These are phyloP conservation scores for Yamadazyma sp. DNA, from an alignment of 805 yeast genomes.

Conservation along the genomic window DNA sequence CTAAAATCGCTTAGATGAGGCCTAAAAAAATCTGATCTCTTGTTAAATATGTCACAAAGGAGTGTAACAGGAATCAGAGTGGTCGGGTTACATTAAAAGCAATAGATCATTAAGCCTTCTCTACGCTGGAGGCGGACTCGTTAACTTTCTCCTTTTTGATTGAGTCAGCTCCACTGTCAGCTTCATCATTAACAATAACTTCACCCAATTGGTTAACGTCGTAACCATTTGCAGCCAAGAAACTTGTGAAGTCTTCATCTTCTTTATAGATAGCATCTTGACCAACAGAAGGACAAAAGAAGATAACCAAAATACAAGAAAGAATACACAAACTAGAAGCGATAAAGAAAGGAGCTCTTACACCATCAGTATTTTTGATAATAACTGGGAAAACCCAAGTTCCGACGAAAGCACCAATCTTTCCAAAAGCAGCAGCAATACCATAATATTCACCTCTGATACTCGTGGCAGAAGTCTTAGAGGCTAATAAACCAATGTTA, in stretches of 20 bases:
- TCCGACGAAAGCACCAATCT: slow-evolving; percentile 90
- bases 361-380: slow-evolving; percentile 51
- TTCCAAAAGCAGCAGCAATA: slow-evolving; percentile 88
- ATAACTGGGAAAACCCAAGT: slow-evolving; percentile 86
- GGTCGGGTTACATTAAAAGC: too few species aligned
- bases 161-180: slow-evolving; percentile 2
- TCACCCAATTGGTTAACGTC: slow-evolving; percentile 64
- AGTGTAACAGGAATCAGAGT: too few species aligned
- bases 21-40: too few species aligned
- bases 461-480: slow-evolving; percentile 83
- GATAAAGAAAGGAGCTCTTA: slow-evolving; percentile 57
- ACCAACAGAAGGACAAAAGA: slow-evolving; percentile 76
- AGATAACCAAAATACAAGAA: slow-evolving; percentile 66
- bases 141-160: slow-evolving; percentile 8
- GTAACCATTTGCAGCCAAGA: slow-evolving; percentile 66
- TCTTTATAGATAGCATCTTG: slow-evolving; percentile 81
- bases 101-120: slow-evolving; percentile 1
- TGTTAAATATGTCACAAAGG: too few species aligned
- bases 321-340: slow-evolving; percentile 75
- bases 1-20: too few species aligned
- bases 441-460: slow-evolving; percentile 91
- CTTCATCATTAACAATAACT: slow-evolving; percentile 5
- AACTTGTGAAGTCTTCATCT: slow-evolving; percentile 68
- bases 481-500: slow-evolving; percentile 82
- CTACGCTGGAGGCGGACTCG: slow-evolving; percentile 1